These are phyloP conservation scores for Paecilomyces variotii DNA, from an alignment of 2,329 filamentous ascomycete genomes.

Conservation along the genomic window DNA sequence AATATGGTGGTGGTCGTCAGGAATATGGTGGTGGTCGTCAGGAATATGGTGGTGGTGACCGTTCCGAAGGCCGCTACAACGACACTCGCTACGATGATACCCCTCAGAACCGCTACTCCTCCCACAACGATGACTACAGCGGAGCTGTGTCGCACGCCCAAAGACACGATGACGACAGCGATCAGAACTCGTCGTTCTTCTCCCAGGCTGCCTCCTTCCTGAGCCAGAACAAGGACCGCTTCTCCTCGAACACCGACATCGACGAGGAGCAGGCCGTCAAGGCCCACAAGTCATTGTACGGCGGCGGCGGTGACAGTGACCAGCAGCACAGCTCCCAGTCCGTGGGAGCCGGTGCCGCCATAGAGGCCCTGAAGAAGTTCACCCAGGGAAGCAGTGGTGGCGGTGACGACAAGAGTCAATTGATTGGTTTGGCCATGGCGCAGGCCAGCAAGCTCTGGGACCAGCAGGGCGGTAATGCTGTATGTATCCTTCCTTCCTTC, in stretches of 20 bases:
- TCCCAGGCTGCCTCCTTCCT: conserved; percentile 49
- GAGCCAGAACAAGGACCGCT: conserved; percentile 41
- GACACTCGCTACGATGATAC: conserved; percentile 11
- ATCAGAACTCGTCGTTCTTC: conserved; percentile 41
- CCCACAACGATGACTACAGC: conserved; percentile 43
- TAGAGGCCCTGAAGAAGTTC: conserved; percentile 69
- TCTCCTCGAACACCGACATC: conserved; percentile 43
- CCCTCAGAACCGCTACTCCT: conserved; percentile 1
- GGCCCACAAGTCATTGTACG: conserved; percentile 70
- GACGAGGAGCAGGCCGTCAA: conserved; percentile 61
- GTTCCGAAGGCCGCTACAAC: conserved; percentile 9
- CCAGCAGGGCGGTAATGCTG: conserved; percentile 51
- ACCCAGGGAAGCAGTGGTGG: conserved; percentile 43
- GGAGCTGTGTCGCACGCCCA: conserved; percentile 49
- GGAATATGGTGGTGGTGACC: conserved; percentile 9
- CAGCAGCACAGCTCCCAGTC: conserved; percentile 40
- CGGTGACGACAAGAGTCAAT: conserved; percentile 62
- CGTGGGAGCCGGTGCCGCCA: conserved; percentile 37
- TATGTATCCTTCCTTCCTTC: conserved; percentile 22
- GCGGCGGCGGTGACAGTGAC: conserved; percentile 39
- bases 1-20: background rate
- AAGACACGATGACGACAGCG: conserved; percentile 44
- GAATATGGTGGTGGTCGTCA: conserved; percentile 1
- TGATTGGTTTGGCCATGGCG: conserved; percentile 78
- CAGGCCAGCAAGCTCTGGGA: conserved; percentile 75